A percentile compares a stretch with the other conserved stretches of the same genome.
These are phyloP conservation scores for Penicillium pulvis DNA, from an alignment of 495 filamentous ascomycete species.

Conservation along the genomic window DNA sequence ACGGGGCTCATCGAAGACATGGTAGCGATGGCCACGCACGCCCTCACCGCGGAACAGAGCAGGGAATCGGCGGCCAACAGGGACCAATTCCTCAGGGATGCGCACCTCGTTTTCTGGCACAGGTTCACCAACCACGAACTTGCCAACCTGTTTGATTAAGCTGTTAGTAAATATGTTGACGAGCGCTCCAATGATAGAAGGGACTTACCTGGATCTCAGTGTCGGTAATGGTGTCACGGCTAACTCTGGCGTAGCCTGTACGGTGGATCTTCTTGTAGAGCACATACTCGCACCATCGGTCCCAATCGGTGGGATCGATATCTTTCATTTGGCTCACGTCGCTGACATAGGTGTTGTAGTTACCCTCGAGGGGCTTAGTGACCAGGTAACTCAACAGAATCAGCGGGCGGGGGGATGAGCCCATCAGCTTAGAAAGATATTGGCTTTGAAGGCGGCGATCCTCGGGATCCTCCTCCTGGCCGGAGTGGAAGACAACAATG, in stretches of 20 bases:
- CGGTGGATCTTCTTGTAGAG: constrained; percentile 87
- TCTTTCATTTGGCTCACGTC: constrained; percentile 89
- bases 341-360: constrained; percentile 96
- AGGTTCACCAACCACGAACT: constrained; percentile 81
- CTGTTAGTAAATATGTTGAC: constrained; percentile 18
- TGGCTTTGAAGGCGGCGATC: constrained; percentile 87
- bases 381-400: constrained; percentile 92
- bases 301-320: constrained; percentile 92
- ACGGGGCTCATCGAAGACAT: constrained; percentile 93
- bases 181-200: background rate
- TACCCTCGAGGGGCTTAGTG: constrained; percentile 84
- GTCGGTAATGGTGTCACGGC: constrained; percentile 89
- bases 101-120: constrained; percentile 61
- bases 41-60: constrained; percentile 82
- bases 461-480: constrained; percentile 96
- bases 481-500: constrained; percentile 98
- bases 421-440: constrained; percentile 90
- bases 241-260: constrained; percentile 88
- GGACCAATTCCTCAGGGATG: constrained; percentile 67
- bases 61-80: constrained; percentile 82
- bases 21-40: constrained; percentile 87
- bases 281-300: constrained; percentile 99
- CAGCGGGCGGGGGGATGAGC: constrained; percentile 72
- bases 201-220: constrained; percentile 85
- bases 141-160: constrained; percentile 64